These are phyloP conservation scores for Juncus inflexus DNA, from an alignment of 176 grass and related monocot genomes.

Conservation along the genomic window DNA sequence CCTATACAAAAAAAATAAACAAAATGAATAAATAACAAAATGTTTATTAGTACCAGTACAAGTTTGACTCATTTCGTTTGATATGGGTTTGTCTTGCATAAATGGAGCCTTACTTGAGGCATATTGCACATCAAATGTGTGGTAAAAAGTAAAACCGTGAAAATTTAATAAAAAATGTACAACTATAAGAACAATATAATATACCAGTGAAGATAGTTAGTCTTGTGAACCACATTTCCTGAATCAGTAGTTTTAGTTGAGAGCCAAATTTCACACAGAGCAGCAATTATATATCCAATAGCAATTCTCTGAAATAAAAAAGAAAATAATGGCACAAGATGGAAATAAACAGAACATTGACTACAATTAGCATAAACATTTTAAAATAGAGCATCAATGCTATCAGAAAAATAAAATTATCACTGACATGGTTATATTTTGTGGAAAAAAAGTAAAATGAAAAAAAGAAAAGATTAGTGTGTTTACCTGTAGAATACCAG, in stretches of 20 bases:
- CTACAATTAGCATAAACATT: background rate
- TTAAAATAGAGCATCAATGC: background rate
- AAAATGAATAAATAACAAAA: background rate
- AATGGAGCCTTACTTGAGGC: too few relatives aligned
- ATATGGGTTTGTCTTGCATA: too few relatives aligned
- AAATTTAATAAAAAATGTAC: background rate
- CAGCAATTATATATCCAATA: slow-evolving; percentile 67
- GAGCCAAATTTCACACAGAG: slow-evolving; percentile 88
- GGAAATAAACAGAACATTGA: background rate
- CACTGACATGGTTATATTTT: too few relatives aligned
- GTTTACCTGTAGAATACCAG: slow-evolving; percentile 78
- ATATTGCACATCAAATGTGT: too few relatives aligned
- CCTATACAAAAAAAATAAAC: slow-evolving; percentile 23
- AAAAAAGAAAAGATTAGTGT: background rate
- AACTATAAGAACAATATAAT: slow-evolving; percentile 11
- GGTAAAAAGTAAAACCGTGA: too few relatives aligned
- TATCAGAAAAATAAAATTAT: background rate
- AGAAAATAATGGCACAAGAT: background rate
- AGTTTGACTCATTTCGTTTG: too few relatives aligned
- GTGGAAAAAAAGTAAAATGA: too few relatives aligned
- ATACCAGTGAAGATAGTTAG: slow-evolving; percentile 36
- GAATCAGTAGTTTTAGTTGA: slow-evolving; percentile 34
- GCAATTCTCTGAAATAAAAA: slow-evolving; percentile 82
- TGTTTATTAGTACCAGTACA: too few relatives aligned
- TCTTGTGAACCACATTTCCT: slow-evolving; percentile 51